Evolutionary conservation across 495 filamentous ascomycete species (phyloP), one percentile per base, ranked within the genome.

Genomic region (Parachaetomium inaequale): DNA sequence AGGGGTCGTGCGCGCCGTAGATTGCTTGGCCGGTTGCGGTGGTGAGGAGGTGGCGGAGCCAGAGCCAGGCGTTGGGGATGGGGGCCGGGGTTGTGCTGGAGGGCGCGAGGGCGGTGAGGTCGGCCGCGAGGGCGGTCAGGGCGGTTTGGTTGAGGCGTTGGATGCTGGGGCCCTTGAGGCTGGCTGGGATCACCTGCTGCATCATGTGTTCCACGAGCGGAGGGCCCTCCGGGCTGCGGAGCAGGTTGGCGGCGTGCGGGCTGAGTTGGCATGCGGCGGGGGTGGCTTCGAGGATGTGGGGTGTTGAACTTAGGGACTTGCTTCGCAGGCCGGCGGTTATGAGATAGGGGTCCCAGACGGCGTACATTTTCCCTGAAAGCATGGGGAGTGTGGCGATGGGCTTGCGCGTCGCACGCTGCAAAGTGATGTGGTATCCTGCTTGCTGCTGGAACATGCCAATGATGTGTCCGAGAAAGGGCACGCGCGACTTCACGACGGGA

Each of bases 401-500:
- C 32, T 58, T 51, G 52, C 49, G 7, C 28, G 50, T 63, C 0
- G 36, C 25, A 28, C 52, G 42, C 64, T 49, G 45, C 2, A 74
- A 53, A 0, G 49, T 51, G 23, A 49, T 28, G 46, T 68, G 63
- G 54, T 66, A 74, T 10, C 64, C 59, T 2, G 60, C 65, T 56
- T 74, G 64, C 36, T 72, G 43, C 15, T 55, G 58, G 1, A 70
- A 47, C 3, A 72, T 45, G 36, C 64, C 57, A n/a, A 72, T 36
- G 53, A 70, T 61, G 55, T 74, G 72, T 4, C 72, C 72, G 49
- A 74, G 57, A 7, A 72, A 46, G 6, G 72, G 72, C 8, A 74
- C 55, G 0, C 61, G 61, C 12, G 69, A 58, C 15, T 61, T 64
- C 1, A 74, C n/a, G 10, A 69, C 25, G 2, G 72, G 69, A 0